Percentiles rank a stretch among this genome's conserved stretches.
Conservation (phyloP, 495 filamentous ascomycete genomes). For the Hypoxylon cercidicola region DNA sequence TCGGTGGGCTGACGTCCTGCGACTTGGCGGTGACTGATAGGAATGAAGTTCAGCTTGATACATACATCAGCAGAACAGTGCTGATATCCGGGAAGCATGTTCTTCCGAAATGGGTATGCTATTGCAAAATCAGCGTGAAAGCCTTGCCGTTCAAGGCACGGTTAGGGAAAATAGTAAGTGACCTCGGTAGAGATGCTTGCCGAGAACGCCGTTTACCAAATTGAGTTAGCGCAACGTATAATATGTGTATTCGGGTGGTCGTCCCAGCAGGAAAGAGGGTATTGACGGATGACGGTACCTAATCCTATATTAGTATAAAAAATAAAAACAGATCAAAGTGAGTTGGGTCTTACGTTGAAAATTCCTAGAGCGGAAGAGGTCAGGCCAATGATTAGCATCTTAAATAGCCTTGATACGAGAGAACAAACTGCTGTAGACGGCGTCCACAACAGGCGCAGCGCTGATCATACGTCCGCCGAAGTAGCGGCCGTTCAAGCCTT, state of each 20-base stretch:
- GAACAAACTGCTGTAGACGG: constrained; percentile 97
- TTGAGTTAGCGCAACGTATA: constrained; percentile 3
- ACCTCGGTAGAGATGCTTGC: constrained; percentile 13
- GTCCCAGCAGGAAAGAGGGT: constrained; percentile 6
- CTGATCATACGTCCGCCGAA: constrained; percentile 91
- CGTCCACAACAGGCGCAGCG: constrained; percentile 95
- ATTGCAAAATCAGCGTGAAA: constrained; percentile 45
- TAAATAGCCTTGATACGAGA: constrained; percentile 80
- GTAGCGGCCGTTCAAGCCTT: constrained; percentile 95
- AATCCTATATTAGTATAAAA: constrained; percentile 6
- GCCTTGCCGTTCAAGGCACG: constrained; percentile 18
- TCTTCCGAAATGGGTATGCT: constrained; percentile 32
- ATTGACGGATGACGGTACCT: constrained; percentile 14
- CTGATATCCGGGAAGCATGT: constrained; percentile 22
- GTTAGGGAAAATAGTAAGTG: constrained; percentile 12
- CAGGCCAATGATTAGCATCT: constrained; percentile 63
- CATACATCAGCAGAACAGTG: constrained; percentile 15
- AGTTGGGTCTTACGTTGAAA: constrained; percentile 38
- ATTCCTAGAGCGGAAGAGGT: constrained; percentile 53
- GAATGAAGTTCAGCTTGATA: constrained; percentile 14
- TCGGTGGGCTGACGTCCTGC: constrained; percentile 24
- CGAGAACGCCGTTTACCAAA: constrained; percentile 34
- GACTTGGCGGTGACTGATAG: constrained; percentile 18
- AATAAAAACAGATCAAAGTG: neutral
- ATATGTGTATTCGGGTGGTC: constrained; percentile 4